A percentile compares a stretch with the other conserved stretches of the same genome.
Evolutionary conservation across 306 rosid species (phyloP).

Genomic region (Ochetophila trinervis): DNA sequence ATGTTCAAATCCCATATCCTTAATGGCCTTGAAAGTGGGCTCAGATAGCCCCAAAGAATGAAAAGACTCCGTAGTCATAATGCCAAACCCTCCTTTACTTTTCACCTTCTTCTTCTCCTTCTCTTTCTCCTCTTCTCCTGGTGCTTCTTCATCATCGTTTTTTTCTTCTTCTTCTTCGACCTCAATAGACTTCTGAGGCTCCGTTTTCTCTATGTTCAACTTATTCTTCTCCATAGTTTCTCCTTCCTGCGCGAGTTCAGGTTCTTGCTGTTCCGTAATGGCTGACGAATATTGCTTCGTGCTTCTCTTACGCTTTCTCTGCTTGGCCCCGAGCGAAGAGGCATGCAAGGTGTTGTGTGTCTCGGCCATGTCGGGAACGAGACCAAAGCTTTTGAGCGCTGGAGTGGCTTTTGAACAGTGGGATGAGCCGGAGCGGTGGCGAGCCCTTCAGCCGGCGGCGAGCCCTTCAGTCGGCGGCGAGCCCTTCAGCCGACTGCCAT

Average conservation of each 20-base stretch:
- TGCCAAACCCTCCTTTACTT: constrained; percentile 41
- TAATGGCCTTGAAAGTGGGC: constrained; percentile 54
- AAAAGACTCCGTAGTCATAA: constrained; percentile 59
- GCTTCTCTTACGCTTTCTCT: constrained; percentile 57
- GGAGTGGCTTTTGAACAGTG: too few relatives aligned
- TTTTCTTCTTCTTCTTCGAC: constrained; percentile 14
- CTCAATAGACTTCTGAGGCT: neutral
- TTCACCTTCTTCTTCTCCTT: constrained; percentile 24
- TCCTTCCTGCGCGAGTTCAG: constrained; percentile 10
- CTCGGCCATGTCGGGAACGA: constrained; percentile 44
- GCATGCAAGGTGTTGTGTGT: constrained; percentile 15
- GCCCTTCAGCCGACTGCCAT: too few relatives aligned
- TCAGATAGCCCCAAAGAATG: constrained; percentile 53
- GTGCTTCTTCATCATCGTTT: neutral
- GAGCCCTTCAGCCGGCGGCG: too few relatives aligned
- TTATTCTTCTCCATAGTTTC: constrained; percentile 15
- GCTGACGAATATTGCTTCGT: constrained; percentile 32
- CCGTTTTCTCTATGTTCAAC: constrained; percentile 23
- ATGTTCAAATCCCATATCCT: constrained; percentile 50
- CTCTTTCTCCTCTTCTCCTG: neutral
- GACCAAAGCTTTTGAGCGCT: too few relatives aligned
- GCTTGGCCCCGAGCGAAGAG: constrained; percentile 25
- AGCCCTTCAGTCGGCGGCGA: too few relatives aligned
- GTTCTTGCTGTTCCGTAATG: constrained; percentile 16
- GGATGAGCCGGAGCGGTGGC: too few relatives aligned